Evolutionary conservation across 2,329 filamentous ascomycete species (phyloP), one percentile per base, ranked within the genome.

Genomic region (Ceratocystis lukuohia): DNA sequence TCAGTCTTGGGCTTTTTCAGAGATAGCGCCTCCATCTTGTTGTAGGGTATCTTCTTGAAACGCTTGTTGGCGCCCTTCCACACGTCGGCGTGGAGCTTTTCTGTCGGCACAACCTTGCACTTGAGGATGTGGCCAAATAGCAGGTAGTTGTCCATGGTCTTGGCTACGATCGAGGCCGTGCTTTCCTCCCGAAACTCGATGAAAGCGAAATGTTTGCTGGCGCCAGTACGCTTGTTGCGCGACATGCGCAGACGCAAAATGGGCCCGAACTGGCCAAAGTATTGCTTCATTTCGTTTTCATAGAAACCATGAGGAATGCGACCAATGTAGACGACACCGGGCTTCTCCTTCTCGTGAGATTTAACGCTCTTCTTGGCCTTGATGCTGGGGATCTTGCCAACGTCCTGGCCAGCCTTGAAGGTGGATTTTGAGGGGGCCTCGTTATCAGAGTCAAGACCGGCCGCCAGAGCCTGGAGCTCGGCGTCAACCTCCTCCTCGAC

Each of bases 121-220:
- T 95, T 93, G 71, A 99, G 80, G 69, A 97, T 88, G 75, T 96
- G 93, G 5, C 91, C 90, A 75, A 96, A 97, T 73, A 99, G 82
- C 48, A 97, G 84, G 77, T 99, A 99, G 77, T 92, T 95, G 80
- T 96, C 85, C 94, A 99, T 99, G 25, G 94, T 96, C 78, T 91
- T 89, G 62, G 90, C 88, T 37, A 96, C 93, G 71, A 97, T 91
- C 72, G 90, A 88, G 48, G 94, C 93, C n/a, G 82, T 83, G 70
- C 76, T 77, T 62, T 91, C 89, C 67, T 91, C 87, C 44, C 81
- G 78, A 73, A 99, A 99, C 77, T 99, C 91, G 73, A 99, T 83
- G 76, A 96, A 99, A 41, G 91, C 94, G 73, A 88, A 96, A 80
- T 97, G 94, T 80, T 94, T 96, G 74, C 88, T 91, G 67, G 85